Evolutionary conservation across 768 basidiomycete genomes (phyloP), one percentile per base, ranked within the genome.

Genomic region (Pisolithus tinctorius): DNA sequence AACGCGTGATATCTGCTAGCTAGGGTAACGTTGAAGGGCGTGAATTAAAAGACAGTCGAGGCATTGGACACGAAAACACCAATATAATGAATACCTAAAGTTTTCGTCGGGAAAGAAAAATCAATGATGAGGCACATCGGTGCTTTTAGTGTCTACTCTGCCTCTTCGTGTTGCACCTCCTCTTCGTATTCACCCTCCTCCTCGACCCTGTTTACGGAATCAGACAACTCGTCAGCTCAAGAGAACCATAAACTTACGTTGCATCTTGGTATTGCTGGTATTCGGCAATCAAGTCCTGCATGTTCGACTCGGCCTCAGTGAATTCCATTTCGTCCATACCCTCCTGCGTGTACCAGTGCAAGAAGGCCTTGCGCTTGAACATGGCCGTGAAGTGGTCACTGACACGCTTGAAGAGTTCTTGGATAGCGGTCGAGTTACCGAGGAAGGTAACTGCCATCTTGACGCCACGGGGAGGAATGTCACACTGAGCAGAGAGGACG

Each of bases 281-380:
- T 74, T 98, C 95, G 47, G 93, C 92, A 55, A 97, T 90, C 57
- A 98, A 77, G 76, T 97, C 95, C 69, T 96, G 93, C 93, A 97
- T 93, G 82, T 97, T 97, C 57, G 90, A 93, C 74, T 98, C 94
- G 51, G 94, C 95, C 71, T 98, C 95, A 56, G 95, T 94, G 81
- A 97, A 93, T 81, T 93, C 90, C 90, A 93, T 91, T 79, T 93
- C 92, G 67, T 93, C 95, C 95, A 99, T 98, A 69, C 96, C 96
- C 77, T 98, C 96, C 69, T 95, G 92, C 34, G 94, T 98, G 72
- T 97, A 97, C 94, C 94, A 95, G 70, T 95, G 89, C 84, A 93
- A 80, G 82, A 93, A 93, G 25, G 94, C 94, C 77, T 97, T 97
- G 68, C 95, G 80, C 83, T 88, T 91, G 81, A 93, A 95, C 96